Evolutionary conservation across 1,284 basidiomycete species (phyloP), one percentile per base, ranked within the genome.

Genomic region (Ceratobasidium sp.): DNA sequence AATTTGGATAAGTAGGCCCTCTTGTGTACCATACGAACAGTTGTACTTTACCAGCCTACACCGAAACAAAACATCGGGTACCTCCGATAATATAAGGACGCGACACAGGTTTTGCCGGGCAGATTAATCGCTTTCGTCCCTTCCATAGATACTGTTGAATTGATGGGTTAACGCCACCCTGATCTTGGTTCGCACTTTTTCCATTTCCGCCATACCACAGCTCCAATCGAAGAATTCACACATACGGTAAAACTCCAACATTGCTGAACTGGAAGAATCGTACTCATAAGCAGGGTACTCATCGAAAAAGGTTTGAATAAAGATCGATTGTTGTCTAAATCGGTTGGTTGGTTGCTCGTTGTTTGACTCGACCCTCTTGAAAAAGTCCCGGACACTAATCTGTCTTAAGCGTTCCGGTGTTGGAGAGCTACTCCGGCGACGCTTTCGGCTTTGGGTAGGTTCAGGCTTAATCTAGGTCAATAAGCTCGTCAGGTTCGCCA

Each of bases 221-320:
- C 28, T 73, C 44, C 42, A 73, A 13, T 51, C 40, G 44, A 61
- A 33, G 7, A 2, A 5, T 15, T 63, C 58, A 23, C 58, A 75
- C 72, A 75, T 75, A 18, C 60, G 68, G 40, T 77, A 26, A 28
- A 79, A 79, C 26, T 79, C 71, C 9, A 20, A 18, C 70, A 69
- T 79, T n/a, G 76, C 61, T 10, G 72, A 60, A 12, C 66, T 46
- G 10, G 72, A 76, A 15, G 58, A n/a, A 26, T 77, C 51, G 42
- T 79, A 79, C 13, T 12, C 7, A 42, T 63, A 75, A 6, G 20
- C 5, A 6, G 61, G 46, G n/a, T 75, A 75, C 12, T 55, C 9
- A 10, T 42, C 28, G 46, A 75, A 75, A 26, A 75, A 51, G 7
- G 44, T 33, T 55, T 75, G 58, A 6, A 75, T 63, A 40, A 64